Percentiles rank a stretch among this genome's conserved stretches.
Evolutionary conservation across 2,329 filamentous ascomycete genomes (phyloP).

Genomic region (Calonectria hongkongensis): DNA sequence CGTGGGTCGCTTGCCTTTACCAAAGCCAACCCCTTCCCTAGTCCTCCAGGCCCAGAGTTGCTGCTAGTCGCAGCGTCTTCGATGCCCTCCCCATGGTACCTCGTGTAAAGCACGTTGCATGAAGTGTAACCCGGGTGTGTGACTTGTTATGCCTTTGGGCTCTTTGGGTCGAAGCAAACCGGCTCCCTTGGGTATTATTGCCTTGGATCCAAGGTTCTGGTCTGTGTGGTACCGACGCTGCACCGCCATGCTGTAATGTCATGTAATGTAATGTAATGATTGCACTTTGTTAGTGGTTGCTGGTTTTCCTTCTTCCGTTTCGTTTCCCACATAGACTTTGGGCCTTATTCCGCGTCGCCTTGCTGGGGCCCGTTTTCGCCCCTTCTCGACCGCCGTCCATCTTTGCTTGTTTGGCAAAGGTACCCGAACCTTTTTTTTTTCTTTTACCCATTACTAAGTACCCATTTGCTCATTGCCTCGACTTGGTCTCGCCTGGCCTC

Average conservation of each 20-base stretch:
- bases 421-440: conserved; percentile 23
- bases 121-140: conserved; percentile 19
- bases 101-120: conserved; percentile 18
- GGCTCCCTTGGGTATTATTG: conserved; percentile 15
- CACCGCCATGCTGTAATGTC: conserved; percentile 22
- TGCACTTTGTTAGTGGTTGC: conserved; percentile 24
- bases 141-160: conserved; percentile 14
- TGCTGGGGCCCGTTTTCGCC: conserved; percentile 29
- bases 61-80: conserved; percentile 14
- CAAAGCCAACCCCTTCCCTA: conserved; percentile 16
- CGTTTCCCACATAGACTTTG: conserved; percentile 21
- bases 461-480: conserved; percentile 4
- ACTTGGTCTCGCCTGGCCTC: conserved; percentile 25
- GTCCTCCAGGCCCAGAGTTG: conserved; percentile 7
- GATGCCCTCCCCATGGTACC: conserved; percentile 11
- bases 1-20: conserved; percentile 19
- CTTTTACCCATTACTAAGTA: neutral
- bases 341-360: conserved; percentile 28
- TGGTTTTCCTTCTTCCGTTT: conserved; percentile 19
- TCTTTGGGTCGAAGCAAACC: conserved; percentile 7
- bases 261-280: conserved; percentile 8
- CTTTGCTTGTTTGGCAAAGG: conserved; percentile 26
- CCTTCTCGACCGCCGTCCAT: conserved; percentile 27
- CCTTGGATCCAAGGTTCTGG: conserved; percentile 1
- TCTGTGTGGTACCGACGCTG: conserved; percentile 14